Percentiles rank a stretch among this genome's conserved stretches.
These are phyloP conservation scores for Pulveroboletus frians DNA, from an alignment of 768 basidiomycete genomes.

Conservation along the genomic window DNA sequence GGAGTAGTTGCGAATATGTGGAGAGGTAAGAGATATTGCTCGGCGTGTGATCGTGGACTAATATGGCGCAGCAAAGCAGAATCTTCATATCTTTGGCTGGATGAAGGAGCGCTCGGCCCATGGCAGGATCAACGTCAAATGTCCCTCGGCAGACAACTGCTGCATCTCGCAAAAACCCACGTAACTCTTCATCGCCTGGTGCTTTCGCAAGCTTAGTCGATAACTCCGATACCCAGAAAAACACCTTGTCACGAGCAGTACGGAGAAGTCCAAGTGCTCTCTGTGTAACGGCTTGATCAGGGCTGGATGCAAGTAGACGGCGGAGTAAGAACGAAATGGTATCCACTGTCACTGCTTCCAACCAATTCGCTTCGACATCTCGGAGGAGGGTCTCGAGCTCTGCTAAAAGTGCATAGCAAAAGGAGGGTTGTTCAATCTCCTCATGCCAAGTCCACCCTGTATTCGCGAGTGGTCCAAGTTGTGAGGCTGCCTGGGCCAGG, in stretches of 20 bases:
- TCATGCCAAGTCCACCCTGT: conserved; percentile 33
- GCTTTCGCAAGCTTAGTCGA: conserved; percentile 15
- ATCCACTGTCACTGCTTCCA: conserved; percentile 27
- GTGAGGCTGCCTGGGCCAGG: conserved; percentile 39
- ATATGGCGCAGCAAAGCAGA: conserved; percentile 23
- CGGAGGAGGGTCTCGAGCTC: conserved; percentile 31
- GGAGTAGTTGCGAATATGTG: conserved; percentile 11
- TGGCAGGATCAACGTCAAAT: conserved; percentile 21
- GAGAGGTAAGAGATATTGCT: conserved; percentile 3
- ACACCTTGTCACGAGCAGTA: conserved; percentile 27
- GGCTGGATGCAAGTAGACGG: conserved; percentile 34
- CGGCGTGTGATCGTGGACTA: conserved; percentile 25
- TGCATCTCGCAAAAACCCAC: conserved; percentile 30
- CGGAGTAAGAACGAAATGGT: conserved; percentile 30
- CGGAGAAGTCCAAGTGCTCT: conserved; percentile 28
- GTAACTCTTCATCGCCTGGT: conserved; percentile 12
- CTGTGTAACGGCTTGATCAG: conserved; percentile 7
- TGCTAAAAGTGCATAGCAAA: conserved; percentile 30
- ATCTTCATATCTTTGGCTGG: conserved; percentile 20
- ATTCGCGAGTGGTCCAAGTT: conserved; percentile 32
- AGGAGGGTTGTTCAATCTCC: conserved; percentile 28
- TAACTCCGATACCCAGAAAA: conserved; percentile 36
- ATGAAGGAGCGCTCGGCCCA: conserved; percentile 11
- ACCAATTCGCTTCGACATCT: conserved; percentile 36
- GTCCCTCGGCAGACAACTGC: conserved; percentile 37